Conservation (phyloP, 495 filamentous ascomycete genomes). For the Articulospora tetracladia region DNA sequence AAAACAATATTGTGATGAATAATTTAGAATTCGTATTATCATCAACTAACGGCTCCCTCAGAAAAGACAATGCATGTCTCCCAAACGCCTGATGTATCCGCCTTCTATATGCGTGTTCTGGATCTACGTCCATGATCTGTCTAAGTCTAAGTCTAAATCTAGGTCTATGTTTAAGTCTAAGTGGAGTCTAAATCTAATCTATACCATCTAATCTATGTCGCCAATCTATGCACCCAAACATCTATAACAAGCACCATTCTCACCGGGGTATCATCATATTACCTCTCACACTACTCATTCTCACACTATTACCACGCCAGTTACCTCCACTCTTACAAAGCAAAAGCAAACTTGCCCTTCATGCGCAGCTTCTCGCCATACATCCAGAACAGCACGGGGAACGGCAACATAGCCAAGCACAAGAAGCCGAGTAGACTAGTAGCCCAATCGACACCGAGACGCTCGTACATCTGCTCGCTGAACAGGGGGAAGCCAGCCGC, state of each 20-base stretch:
- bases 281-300: background rate
- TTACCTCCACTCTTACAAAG: conserved; percentile 3
- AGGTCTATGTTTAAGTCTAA: background rate
- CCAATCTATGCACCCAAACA: background rate
- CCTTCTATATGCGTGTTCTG: background rate
- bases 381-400: conserved; percentile 65
- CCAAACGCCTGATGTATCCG: too few relatives aligned
- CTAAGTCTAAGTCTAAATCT: background rate
- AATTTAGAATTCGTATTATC: background rate
- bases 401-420: conserved; percentile 57
- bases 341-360: conserved; percentile 12
- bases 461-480: conserved; percentile 56
- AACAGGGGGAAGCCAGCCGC: conserved; percentile 66
- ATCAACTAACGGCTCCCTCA: background rate
- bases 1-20: too few relatives aligned
- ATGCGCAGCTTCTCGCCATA: conserved; percentile 44
- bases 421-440: conserved; percentile 61
- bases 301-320: background rate
- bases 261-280: background rate
- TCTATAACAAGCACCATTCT: background rate
- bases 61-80: too few relatives aligned
- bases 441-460: conserved; percentile 63
- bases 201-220: background rate
- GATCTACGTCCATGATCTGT: background rate
- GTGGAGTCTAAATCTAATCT: too few relatives aligned